Evolutionary conservation across 257 asterid genomes (phyloP), one percentile per base, ranked within the genome.

Genomic region (Coffea eugenioides): DNA sequence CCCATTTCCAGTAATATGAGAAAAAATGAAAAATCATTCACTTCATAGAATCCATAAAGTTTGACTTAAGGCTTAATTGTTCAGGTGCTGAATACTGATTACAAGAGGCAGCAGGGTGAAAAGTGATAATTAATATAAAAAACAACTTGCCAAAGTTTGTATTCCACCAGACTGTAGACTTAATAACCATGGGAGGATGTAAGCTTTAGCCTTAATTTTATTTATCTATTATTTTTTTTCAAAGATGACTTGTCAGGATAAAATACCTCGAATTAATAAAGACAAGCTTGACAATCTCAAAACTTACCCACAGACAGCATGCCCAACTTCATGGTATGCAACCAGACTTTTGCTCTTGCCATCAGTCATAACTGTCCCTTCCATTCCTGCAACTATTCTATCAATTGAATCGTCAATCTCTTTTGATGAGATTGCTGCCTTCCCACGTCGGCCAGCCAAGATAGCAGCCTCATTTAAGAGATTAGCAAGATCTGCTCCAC

Each of bases 401-500:
- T 96, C 99, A 79, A 96, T 96, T 14, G 98, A 94, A 80, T 96
- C 99, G 81, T 96, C 99, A 59, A 94, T 88, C 84, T 96, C 99
- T 88, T 91, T 94, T 25, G 97, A 90, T 34, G 99, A 86, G 49
- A 96, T 94, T 41, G 92, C 95, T 6, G 93, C 73, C 87, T 87
- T 94, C 54, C 93, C 99, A n/a, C 97, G 96, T 74, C 98, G 83
- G 65, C 98, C 98, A 45, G 99, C 94, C 82, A 96, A 80, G 79
- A 96, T 96, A 76, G 99, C 99, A 46, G 98, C 98, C 87, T 96
- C 99, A 9, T 96, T 96, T 43, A 96, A 87, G 69, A 96, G 98
- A 88, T 96, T 96, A 46, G 99, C 99, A 77, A 96, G 99, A 85
- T 96, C 98, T 13, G 99, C 99, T 65, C 98, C 99, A 85, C 99